Percentiles rank a stretch among this genome's conserved stretches.
These are phyloP conservation scores for Aureoboletus auriporus DNA, from an alignment of 768 basidiomycete species.

Conservation along the genomic window DNA sequence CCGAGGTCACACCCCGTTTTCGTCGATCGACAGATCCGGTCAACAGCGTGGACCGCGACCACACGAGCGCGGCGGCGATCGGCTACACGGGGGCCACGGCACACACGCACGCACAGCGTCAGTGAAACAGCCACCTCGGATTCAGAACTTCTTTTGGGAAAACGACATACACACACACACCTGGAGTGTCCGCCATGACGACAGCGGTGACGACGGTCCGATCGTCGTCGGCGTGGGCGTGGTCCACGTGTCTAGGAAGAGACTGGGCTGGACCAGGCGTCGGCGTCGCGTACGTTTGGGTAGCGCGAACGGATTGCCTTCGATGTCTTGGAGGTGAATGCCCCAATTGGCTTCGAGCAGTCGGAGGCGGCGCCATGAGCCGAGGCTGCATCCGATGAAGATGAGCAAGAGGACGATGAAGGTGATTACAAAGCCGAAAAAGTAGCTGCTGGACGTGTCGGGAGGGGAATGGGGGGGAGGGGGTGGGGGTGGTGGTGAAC, in stretches of 20 bases:
- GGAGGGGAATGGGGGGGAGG: not conserved
- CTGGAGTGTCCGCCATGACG: too few relatives aligned
- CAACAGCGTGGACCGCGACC: constrained; percentile 10
- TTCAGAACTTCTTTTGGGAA: too few relatives aligned
- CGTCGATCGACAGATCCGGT: not conserved
- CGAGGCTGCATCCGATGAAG: constrained; percentile 49
- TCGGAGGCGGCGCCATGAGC: constrained; percentile 39
- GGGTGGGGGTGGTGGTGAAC: not conserved
- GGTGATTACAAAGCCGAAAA: constrained; percentile 32
- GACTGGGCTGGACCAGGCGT: constrained; percentile 12
- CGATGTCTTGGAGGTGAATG: constrained; percentile 13
- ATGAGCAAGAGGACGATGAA: constrained; percentile 38
- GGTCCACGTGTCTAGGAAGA: constrained; percentile 21
- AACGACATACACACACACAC: too few relatives aligned
- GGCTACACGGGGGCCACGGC: constrained; percentile 10
- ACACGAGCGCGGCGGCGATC: constrained; percentile 17
- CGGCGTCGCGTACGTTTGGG: constrained; percentile 17
- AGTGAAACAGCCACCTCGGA: too few relatives aligned
- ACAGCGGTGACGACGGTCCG: too few relatives aligned
- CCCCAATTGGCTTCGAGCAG: constrained; percentile 20
- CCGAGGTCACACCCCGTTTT: not conserved
- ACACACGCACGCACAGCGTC: too few relatives aligned
- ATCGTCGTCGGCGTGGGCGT: not conserved
- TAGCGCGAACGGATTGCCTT: not conserved
- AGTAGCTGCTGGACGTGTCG: constrained; percentile 23